Percentiles rank a stretch among this genome's conserved stretches.
Evolutionary conservation across 164 flowering plant genomes (phyloP).

Genomic region (Vitis rotundifolia): DNA sequence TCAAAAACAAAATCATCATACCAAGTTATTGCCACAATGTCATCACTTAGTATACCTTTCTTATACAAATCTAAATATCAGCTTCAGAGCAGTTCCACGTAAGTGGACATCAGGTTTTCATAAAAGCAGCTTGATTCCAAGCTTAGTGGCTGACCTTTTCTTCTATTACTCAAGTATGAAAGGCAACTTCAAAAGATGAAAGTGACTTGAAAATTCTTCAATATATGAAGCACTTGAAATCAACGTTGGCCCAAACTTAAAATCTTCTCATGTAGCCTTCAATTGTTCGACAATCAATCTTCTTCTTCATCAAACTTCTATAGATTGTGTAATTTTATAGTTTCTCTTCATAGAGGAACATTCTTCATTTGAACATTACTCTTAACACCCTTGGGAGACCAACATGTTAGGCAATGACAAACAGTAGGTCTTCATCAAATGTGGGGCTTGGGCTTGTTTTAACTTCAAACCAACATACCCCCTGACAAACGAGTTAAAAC

Average conservation of each 20-base stretch:
- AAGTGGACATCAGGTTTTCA: slow-evolving; percentile 25
- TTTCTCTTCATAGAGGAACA: slow-evolving; percentile 58
- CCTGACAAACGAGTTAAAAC: slow-evolving; percentile 85
- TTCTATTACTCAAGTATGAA: slow-evolving; percentile 54
- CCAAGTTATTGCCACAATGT: slow-evolving; percentile 7
- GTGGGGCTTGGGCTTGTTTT: slow-evolving; percentile 85
- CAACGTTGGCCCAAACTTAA: slow-evolving; percentile 50
- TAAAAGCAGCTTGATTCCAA: slow-evolving; percentile 48
- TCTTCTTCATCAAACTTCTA: slow-evolving; percentile 73
- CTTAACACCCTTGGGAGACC: slow-evolving; percentile 54
- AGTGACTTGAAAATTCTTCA: slow-evolving; percentile 76
- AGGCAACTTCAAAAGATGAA: slow-evolving; percentile 70
- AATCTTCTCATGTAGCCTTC: slow-evolving; percentile 54
- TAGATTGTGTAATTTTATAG: slow-evolving; percentile 43
- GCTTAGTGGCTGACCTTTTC: slow-evolving; percentile 75
- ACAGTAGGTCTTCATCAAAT: slow-evolving; percentile 57
- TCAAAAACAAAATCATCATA: slow-evolving; percentile 12
- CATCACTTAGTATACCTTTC: slow-evolving; percentile 24
- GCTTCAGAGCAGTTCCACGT: slow-evolving; percentile 22
- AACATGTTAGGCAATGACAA: slow-evolving; percentile 54
- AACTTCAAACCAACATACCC: slow-evolving; percentile 80
- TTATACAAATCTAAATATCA: slow-evolving; percentile 18
- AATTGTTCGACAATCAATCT: slow-evolving; percentile 51
- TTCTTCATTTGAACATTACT: slow-evolving; percentile 56
- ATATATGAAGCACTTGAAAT: slow-evolving; percentile 58